Percentiles rank a stretch among this genome's conserved stretches.
Conservation (phyloP, 805 yeast species). For the Suhomyces sp. region DNA sequence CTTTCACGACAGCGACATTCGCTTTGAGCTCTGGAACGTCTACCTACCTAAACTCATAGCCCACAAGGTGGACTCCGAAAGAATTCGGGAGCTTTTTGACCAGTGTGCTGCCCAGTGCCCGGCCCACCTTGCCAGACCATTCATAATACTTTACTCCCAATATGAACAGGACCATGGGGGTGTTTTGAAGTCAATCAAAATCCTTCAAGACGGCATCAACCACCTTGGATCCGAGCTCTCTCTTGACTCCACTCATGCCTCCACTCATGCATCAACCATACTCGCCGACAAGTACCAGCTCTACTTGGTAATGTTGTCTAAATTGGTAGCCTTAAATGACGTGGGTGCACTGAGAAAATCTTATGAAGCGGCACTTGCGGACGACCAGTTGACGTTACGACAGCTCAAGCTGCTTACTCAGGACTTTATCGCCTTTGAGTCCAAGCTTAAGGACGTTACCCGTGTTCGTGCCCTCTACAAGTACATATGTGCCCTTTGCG, state of each 20-base stretch:
- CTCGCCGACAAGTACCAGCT: conserved; percentile 21
- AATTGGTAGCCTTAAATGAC: conserved; percentile 1
- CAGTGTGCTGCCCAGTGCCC: conserved; percentile 55
- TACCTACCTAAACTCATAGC: conserved; percentile 55
- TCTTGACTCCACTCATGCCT: neutral
- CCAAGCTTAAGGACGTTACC: conserved; percentile 44
- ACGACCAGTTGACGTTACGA: conserved; percentile 42
- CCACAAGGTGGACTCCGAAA: conserved; percentile 14
- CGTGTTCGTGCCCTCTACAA: conserved; percentile 64
- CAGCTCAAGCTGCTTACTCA: conserved; percentile 43
- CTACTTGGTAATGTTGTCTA: conserved; percentile 12
- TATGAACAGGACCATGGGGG: conserved; percentile 61
- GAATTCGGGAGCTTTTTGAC: conserved; percentile 71
- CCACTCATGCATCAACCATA: neutral
- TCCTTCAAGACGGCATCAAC: conserved; percentile 18
- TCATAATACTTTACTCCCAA: conserved; percentile 55
- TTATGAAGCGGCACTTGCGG: conserved; percentile 42
- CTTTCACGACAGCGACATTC: conserved; percentile 55
- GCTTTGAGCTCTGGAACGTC: conserved; percentile 66
- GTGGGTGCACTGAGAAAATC: conserved; percentile 32
- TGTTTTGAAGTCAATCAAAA: conserved; percentile 40
- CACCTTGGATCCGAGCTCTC: neutral
- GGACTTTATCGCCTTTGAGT: conserved; percentile 60
- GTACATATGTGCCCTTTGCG: conserved; percentile 27
- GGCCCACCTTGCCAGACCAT: conserved; percentile 40